Conservation (phyloP, 192 early-diverging fungal species). For the Coemansia guatemalensis region DNA sequence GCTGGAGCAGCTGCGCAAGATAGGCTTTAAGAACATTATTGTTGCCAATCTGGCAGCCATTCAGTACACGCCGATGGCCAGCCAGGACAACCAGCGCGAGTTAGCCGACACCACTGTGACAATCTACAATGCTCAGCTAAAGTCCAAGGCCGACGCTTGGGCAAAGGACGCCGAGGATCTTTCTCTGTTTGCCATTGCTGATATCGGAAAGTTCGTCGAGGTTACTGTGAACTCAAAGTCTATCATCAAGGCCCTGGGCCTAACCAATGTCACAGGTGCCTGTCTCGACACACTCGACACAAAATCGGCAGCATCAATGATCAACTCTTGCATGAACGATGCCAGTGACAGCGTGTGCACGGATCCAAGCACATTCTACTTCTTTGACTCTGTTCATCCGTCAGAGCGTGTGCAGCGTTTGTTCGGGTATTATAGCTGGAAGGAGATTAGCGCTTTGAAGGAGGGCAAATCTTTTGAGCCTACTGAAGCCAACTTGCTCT, state of each 20-base stretch:
- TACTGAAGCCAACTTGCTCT: conserved; percentile 18
- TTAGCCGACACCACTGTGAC: conserved; percentile 2
- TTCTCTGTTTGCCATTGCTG: conserved; percentile 12
- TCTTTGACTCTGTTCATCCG: conserved; percentile 33
- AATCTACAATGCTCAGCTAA: conserved; percentile 12
- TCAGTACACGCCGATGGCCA: conserved; percentile 34
- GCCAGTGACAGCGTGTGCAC: conserved; percentile 9
- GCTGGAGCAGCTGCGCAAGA: conserved; percentile 27
- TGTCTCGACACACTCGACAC: conserved; percentile 10
- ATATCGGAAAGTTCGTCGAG: conserved; percentile 26
- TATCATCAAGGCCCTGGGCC: conserved; percentile 21
- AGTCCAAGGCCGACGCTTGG: conserved; percentile 21
- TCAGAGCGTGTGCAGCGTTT: conserved; percentile 34
- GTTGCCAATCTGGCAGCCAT: conserved; percentile 36
- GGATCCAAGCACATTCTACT: conserved; percentile 23
- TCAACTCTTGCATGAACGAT: conserved; percentile 5
- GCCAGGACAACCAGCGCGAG: neutral
- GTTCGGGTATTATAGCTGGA: conserved; percentile 24
- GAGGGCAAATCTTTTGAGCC: conserved; percentile 9
- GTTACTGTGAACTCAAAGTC: conserved; percentile 7
- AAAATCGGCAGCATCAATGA: neutral
- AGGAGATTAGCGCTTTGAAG: neutral
- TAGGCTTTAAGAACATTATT: conserved; percentile 35
- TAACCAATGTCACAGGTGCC: conserved; percentile 17
- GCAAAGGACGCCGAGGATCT: conserved; percentile 5